Base-by-base conservation (phyloP, 495 filamentous ascomycete species). In the Apiosordaria backusii region DNA sequence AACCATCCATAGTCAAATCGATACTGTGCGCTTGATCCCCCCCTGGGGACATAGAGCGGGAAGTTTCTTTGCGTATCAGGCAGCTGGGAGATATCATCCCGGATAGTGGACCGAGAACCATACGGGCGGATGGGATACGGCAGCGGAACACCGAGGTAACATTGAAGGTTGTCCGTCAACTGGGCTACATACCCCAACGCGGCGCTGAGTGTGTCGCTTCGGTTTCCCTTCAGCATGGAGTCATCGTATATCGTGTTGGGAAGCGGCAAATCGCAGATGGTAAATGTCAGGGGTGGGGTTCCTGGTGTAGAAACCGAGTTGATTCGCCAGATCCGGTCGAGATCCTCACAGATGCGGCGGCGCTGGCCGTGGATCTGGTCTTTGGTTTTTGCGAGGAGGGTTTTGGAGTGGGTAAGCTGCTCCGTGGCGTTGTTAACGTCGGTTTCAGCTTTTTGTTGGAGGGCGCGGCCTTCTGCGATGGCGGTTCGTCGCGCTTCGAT, bases 1-100 rank as follows among this genome's bases (percentile, higher is more conserved):
- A 98, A 99, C 68, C 97, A 92, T 4, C 83, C 95, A 79, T 98
- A 99, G 68, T 97, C 94, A 73, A 97, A 97, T 10, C 93, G 86
- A 71, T 90, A 97, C 27, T 89, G 84, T 3, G 93, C 87, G 15
- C 86, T 87, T 1, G 76, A 80, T 16, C 81, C 80, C 19, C 88
- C 87, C 65, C 90, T 89, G 10, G 77, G 76, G 40, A 89, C 83
- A 75, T 91, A 92, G 0, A 99, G 83, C 1, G 94, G 95, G 73
- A 91, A 96, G 2, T 86, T 88, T 21, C 90, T 84, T 61, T 87
- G 85, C 15, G 78, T 75, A 59, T 85, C 81, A 6, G 86, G 81
- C 4, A 92, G 83, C 5, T 86, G 79, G 54, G 86, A 89, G 62
- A 99, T 88, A 7, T 88, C 88, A 72, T 99, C 95, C 62, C 87